These are phyloP conservation scores for Zygosaccharomyces siamensis DNA, from an alignment of 805 yeast genomes.

Conservation along the genomic window DNA sequence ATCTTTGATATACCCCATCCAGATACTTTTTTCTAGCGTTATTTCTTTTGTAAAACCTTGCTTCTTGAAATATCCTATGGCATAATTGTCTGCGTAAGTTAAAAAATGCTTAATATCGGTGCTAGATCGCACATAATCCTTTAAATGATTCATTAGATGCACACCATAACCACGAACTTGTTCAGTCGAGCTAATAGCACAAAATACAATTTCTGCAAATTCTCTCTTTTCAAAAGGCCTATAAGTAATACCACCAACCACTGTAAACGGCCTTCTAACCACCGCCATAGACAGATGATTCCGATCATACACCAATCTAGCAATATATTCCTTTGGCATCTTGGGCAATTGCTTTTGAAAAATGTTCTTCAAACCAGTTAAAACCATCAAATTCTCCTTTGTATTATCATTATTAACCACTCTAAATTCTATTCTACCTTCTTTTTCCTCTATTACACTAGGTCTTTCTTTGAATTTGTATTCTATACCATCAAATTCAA, in stretches of 20 bases:
- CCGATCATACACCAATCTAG: conserved; percentile 89
- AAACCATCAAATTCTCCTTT: conserved; percentile 78
- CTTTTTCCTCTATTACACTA: conserved; percentile 88
- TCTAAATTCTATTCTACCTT: conserved; percentile 88
- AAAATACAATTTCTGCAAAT: conserved; percentile 97
- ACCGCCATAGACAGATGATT: conserved; percentile 95
- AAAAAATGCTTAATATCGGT: conserved; percentile 79
- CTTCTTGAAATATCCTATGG: conserved; percentile 96
- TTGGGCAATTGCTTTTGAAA: conserved; percentile 97
- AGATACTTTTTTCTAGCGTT: conserved; percentile 71
- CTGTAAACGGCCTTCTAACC: conserved; percentile 86
- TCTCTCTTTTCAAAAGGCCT: conserved; percentile 86
- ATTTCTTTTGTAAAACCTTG: conserved; percentile 98
- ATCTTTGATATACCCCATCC: conserved; percentile 99
- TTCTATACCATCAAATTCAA: conserved; percentile 61
- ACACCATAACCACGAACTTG: conserved; percentile 99
- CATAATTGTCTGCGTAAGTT: conserved; percentile 97
- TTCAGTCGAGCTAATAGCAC: conserved; percentile 96
- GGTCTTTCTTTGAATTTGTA: conserved; percentile 89
- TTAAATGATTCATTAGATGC: conserved; percentile 94
- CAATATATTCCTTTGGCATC: conserved; percentile 97
- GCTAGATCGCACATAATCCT: conserved; percentile 89
- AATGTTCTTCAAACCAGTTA: conserved; percentile 92
- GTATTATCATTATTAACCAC: conserved; percentile 95
- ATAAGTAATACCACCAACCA: conserved; percentile 96